Base-by-base conservation (phyloP, 2,329 filamentous ascomycete genomes). In the Alternaria sp. region DNA sequence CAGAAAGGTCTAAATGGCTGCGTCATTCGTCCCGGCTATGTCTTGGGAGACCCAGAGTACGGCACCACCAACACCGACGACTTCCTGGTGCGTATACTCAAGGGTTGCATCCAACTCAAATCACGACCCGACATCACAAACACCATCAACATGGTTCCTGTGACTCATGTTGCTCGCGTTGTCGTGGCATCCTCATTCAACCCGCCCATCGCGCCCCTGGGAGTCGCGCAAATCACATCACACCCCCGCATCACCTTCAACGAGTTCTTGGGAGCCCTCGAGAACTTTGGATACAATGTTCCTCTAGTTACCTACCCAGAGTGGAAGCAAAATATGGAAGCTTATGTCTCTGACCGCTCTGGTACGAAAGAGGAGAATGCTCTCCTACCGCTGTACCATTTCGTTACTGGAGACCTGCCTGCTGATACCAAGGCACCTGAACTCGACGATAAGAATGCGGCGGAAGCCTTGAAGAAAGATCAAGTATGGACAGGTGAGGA, bases 101-200 rank as follows among this genome's bases (percentile, higher is more conserved):
- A 97, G 82, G 94, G 93, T 61, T 97, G 93, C 73, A 84, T 97
- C 55, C 94, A 98, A 80, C 84, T 97, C 3, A 83, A 83, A 3
- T 85, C 86, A 3, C 86, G 93, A 0, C 95, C 94, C 1, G 86
- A 87, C 69, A 96, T 97, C 70, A 81, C 85, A 77, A 98, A 97
- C 83, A 92, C 93, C 0, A 89, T 97, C 79, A 98, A 97, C 82
- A 89, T 90, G 79, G 92, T 97, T 0, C 94, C 95, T 0, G 94
- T 97, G 25, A 89, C 89, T 66, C 93, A 97, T 69, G 94, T 97
- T 37, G 88, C 90, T 2, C 86, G 88, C n/a, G 87, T 97, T 8
- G 91, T 97, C 25, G 88, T 93, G 18, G 92, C 94, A 1, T 84
- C 90, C 6, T 86, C 89, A 0, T 85, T 96, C 71, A 86, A 90